Conservation (phyloP, 805 yeast genomes). For the Zygoascus biomembranicola region DNA sequence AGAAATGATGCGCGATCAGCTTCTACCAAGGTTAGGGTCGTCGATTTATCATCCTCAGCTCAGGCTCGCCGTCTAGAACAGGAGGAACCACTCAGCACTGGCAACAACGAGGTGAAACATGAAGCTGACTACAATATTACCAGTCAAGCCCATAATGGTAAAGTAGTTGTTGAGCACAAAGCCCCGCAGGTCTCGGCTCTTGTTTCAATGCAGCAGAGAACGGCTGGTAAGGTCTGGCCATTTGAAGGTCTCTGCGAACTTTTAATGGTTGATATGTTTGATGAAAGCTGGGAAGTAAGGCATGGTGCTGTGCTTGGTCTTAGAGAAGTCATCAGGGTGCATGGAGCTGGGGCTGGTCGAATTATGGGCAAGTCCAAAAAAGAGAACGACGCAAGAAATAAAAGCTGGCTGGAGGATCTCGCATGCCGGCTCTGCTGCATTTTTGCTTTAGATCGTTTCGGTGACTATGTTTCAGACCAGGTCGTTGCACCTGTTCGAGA, state of each 20-base stretch:
- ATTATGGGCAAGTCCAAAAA: slow-evolving; percentile 49
- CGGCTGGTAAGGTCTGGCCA: slow-evolving; percentile 79
- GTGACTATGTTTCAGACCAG: slow-evolving; percentile 94
- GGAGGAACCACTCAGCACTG: slow-evolving; percentile 19
- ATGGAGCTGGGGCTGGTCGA: slow-evolving; percentile 82
- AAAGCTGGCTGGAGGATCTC: slow-evolving; percentile 72
- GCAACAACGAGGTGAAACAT: slow-evolving; percentile 17
- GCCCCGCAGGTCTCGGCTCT: slow-evolving; percentile 55
- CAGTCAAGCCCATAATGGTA: slow-evolving; percentile 69
- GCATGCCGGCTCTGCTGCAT: slow-evolving; percentile 77
- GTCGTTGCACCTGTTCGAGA: slow-evolving; percentile 98
- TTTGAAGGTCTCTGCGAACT: slow-evolving; percentile 89
- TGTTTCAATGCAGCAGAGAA: slow-evolving; percentile 60
- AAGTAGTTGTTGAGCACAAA: slow-evolving; percentile 76
- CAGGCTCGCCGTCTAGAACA: slow-evolving; percentile 22
- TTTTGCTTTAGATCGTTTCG: slow-evolving; percentile 89
- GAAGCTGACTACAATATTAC: slow-evolving; percentile 47
- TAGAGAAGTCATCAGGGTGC: slow-evolving; percentile 74
- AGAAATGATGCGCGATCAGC: slow-evolving; percentile 38
- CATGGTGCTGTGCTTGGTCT: slow-evolving; percentile 94
- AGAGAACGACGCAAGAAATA: slow-evolving; percentile 61
- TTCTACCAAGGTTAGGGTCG: slow-evolving; percentile 34
- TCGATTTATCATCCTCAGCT: slow-evolving; percentile 25
- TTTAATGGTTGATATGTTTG: slow-evolving; percentile 67
- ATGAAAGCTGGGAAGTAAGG: slow-evolving; percentile 86